Percentiles rank a stretch among this genome's conserved stretches.
These are phyloP conservation scores for Stromatinia cepivora DNA, from an alignment of 2,329 filamentous ascomycete genomes.

Conservation along the genomic window DNA sequence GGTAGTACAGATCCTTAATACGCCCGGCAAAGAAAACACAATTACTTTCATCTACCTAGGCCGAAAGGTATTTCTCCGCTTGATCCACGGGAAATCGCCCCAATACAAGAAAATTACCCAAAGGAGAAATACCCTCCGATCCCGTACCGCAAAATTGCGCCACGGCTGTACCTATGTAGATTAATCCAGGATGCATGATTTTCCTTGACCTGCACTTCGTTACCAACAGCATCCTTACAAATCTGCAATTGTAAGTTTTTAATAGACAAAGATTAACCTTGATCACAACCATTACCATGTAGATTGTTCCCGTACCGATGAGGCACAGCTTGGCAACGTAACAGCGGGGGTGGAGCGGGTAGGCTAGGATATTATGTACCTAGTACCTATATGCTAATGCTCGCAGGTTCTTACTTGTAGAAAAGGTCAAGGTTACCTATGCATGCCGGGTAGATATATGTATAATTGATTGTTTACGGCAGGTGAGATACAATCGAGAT, in stretches of 20 bases:
- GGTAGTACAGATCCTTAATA: not conserved
- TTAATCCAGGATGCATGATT: not conserved
- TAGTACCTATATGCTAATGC: not conserved
- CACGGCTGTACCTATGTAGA: slow-evolving; percentile 10
- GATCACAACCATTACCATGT: not conserved
- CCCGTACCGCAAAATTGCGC: not conserved
- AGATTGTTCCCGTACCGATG: slow-evolving; percentile 10
- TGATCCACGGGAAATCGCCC: not conserved
- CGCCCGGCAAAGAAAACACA: slow-evolving; percentile 6
- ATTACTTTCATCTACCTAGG: not conserved
- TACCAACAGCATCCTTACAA: not conserved
- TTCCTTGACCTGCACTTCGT: not conserved
- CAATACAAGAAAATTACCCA: not conserved
- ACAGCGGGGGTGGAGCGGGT: slow-evolving; percentile 14
- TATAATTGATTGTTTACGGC: not conserved
- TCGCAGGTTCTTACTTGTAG: slow-evolving; percentile 1
- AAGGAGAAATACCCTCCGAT: slow-evolving; percentile 6
- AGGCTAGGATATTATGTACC: not conserved
- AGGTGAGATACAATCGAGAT: slow-evolving; percentile 6
- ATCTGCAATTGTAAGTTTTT: not conserved
- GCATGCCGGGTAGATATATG: slow-evolving; percentile 7
- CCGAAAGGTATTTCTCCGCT: not conserved
- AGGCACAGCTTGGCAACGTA: slow-evolving; percentile 7
- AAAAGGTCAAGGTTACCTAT: not conserved
- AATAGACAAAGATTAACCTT: slow-evolving; percentile 7